Base-by-base conservation (phyloP, 164 flowering plant species). In the Nymphaea colorata region DNA sequence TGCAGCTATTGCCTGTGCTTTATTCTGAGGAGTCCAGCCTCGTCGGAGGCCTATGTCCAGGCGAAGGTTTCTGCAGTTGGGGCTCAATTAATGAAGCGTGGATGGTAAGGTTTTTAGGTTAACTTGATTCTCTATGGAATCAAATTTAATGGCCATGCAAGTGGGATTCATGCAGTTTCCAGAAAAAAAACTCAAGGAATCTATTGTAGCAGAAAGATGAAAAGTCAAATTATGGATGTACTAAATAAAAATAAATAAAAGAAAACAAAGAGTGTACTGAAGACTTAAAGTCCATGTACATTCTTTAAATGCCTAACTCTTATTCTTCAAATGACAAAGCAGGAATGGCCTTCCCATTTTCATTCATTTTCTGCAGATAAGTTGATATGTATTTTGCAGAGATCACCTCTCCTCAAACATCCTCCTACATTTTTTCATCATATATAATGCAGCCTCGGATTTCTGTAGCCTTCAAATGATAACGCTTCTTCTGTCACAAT, bases 81-180 rank as follows among this genome's bases (percentile, higher is more conserved):
- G 69, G 93, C 99, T 74, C 99, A 91, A 55, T 76, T 94, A 81
- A 73, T 94, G 78, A 94, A 94, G 78, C 82, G 96, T 74, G 97
- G 96, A 69, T 91, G 99, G 98, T 91, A 80, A 78, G 87, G 77
- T 69, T n/a, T 45, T 5, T 1, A 8, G 25, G 7, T 5, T 36
- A 8, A 10, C 16, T 16, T 55, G 12, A 8, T 16, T 16, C 59
- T 55, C 59, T 55, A 10, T 55, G 12, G 1, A 10, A 8, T 16
- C 16, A 55, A 8, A 55, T 16, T 55, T 55, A 16, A 8, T 10
- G 59, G 10, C 59, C 16, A 25, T 25, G 36, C 36, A 25, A 25
- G 36, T 25, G 36, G 36, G 36, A 25, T 25, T 25, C 36, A 25
- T 25, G 36, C 36, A 25, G 36, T 25, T 25, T 25, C 36, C 36